Evolutionary conservation across 2,329 filamentous ascomycete genomes (phyloP), one percentile per base, ranked within the genome.

Genomic region (Thelonectria olida): DNA sequence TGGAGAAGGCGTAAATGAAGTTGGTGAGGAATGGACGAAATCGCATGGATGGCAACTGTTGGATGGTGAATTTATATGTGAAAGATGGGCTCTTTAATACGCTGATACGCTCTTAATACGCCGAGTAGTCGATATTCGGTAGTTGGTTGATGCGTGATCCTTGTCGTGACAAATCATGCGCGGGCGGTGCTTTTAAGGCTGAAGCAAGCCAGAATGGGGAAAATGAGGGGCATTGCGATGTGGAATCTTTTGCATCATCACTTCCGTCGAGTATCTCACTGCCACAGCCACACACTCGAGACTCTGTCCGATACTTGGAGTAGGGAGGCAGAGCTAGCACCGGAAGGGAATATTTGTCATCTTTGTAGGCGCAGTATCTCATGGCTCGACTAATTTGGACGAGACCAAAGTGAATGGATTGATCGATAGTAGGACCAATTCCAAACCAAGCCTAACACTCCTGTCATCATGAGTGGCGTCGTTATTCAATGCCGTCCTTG

Each of bases 1-100:
- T 80, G 62, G 82, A 83, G 62, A 86, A 72, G 5, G 80, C 78
- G 71, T 79, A 82, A 65, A 84, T 68, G 61, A 87, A 71, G 53
- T 76, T 81, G 56, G 83, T 78, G 56, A 84, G 69, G 52, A 83
- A 74, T 51, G 77, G 80, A 67, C 79, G 80, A 68, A 86, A 79
- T 72, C 81, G 82, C 84, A 88, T 87, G 72, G 57, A 60, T 54
- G 56, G 34, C 52, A 22, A 27, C 8, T 45, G 36, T 58, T 36
- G 34, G 13, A 27, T 45, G 22, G 17, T 28, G 39, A 45, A 15
- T n/a, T n/a, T n/a, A n/a, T n/a, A 34, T 6, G 31, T 34, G 12
- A 13, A 13, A 34, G 13, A 34, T 34, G 7, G 13, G 31, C 15
- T 31, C 13, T 9, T 23, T 17, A 25, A 44, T 44, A 44, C 39